phyloP scores from a whole-genome alignment of 306 rosid genomes.

The Trifolium subterraneum region DNA sequence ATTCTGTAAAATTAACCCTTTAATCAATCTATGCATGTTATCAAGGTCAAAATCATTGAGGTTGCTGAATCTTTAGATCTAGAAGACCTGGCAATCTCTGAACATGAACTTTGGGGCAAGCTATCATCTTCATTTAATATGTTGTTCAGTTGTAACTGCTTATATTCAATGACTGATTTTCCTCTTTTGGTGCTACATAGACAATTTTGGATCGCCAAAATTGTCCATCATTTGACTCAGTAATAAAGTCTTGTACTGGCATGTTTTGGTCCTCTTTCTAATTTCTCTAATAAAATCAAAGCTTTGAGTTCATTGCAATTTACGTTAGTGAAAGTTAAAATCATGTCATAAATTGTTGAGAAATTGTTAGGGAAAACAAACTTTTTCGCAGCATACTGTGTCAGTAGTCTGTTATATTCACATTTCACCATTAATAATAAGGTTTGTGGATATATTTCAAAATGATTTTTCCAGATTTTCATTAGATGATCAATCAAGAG shows the following conservation, averaged over 20 bases:
- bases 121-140: too few species aligned
- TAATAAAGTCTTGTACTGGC: slow-evolving; percentile 19
- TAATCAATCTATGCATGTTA: too few species aligned
- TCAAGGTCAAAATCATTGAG: too few species aligned
- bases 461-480: slow-evolving; percentile 12
- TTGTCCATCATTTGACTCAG: background rate
- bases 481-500: slow-evolving; percentile 2
- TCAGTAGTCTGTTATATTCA: background rate
- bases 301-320: background rate
- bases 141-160: background rate
- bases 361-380: background rate
- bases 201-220: slow-evolving; percentile 23
- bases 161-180: slow-evolving; percentile 8
- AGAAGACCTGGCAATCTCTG: too few species aligned
- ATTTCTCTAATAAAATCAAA: slow-evolving; percentile 14
- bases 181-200: slow-evolving; percentile 11
- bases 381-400: background rate
- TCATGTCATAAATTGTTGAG: slow-evolving; percentile 8
- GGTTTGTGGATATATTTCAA: slow-evolving; percentile 14
- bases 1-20: too few species aligned
- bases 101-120: too few species aligned
- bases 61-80: too few species aligned
- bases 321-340: background rate
- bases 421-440: background rate
- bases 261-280: slow-evolving; percentile 15